Evolutionary conservation across 306 rosid genomes (phyloP), one percentile per base, ranked within the genome.

Genomic region (Vicia faba): DNA sequence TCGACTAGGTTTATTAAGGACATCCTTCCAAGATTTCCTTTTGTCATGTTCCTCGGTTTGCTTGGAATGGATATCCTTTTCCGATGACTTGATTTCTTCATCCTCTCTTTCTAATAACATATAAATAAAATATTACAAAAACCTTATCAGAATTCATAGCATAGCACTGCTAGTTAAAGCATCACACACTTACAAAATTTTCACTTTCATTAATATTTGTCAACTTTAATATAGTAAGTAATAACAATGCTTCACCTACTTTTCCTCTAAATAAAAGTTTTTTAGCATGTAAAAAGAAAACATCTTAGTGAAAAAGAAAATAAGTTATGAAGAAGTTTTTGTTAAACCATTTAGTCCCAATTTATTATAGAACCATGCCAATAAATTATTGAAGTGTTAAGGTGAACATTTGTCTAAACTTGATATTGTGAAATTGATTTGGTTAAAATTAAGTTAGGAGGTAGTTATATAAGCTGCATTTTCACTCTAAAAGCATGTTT

Each of bases 1-100:
- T 55, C 70, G 46, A 35, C 0, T 18, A 19, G 80, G 75, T 57
- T 69, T 53, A 62, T 57, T 29, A 69, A 76, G 70, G 61, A 76
- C 61, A 62, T 76, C 80, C 45, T 54, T 69, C 80, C 80, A 76
- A 7, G 75, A 33, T 20, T 69, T 51, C 53, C 35, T 64, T 29
- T 49, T 20, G 44, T 33, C 71, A 55, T 7, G 44, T 46, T 69
- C 67, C 45, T 69, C 45, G 23, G 18, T 62, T 51, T 68, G 20
- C 29, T 61, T 44, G 23, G 65, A 55, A 68, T 29, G 57, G 58
- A 67, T 4, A 50, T 39, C 13, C 58, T 60, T 61, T 29, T 15
- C 33, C 3, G 46, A 49, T 26, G 46, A 44, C n/a, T 60, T 50
- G 28, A 18, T 13, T 25, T 10, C 64, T 9, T 40, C 64, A 45